Conservation (phyloP, 768 basidiomycete genomes). For the Amanita subjunquillea region DNA sequence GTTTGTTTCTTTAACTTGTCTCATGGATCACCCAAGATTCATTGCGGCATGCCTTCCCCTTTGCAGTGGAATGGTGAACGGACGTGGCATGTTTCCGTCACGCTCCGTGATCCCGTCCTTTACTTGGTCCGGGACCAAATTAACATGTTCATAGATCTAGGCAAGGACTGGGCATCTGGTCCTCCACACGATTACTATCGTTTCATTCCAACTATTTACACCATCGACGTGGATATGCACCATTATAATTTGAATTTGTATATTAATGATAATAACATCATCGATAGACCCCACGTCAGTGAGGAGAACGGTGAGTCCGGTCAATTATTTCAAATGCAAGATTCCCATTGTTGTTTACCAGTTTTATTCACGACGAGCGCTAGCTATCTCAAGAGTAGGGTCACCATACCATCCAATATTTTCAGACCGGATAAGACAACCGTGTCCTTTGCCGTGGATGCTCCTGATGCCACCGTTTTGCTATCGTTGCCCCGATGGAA, state of each 20-base stretch:
- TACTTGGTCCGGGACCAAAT: slow-evolving; percentile 87
- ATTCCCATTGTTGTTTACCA: slow-evolving; percentile 18
- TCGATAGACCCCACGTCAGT: slow-evolving; percentile 71
- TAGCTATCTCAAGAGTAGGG: slow-evolving; percentile 34
- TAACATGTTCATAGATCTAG: slow-evolving; percentile 90
- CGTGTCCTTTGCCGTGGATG: slow-evolving; percentile 55
- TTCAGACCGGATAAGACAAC: slow-evolving; percentile 64
- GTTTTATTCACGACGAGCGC: slow-evolving; percentile 69
- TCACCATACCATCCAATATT: slow-evolving; percentile 55
- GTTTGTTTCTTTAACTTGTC: neutral
- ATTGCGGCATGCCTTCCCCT: slow-evolving; percentile 69
- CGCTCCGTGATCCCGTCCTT: slow-evolving; percentile 60
- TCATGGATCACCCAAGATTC: slow-evolving; percentile 33
- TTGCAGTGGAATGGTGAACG: slow-evolving; percentile 75
- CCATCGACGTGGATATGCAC: slow-evolving; percentile 56
- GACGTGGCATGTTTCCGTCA: slow-evolving; percentile 69
- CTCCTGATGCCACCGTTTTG: slow-evolving; percentile 43
- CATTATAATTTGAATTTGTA: slow-evolving; percentile 75
- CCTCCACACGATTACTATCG: slow-evolving; percentile 71
- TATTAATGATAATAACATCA: slow-evolving; percentile 94
- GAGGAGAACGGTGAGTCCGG: slow-evolving; percentile 70
- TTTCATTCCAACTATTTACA: slow-evolving; percentile 79
- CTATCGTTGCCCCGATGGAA: slow-evolving; percentile 86
- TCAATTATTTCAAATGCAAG: neutral
- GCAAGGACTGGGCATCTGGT: slow-evolving; percentile 84